These are phyloP conservation scores for Triticum dicoccoides DNA, from an alignment of 176 grass and related monocot species.

Conservation along the genomic window DNA sequence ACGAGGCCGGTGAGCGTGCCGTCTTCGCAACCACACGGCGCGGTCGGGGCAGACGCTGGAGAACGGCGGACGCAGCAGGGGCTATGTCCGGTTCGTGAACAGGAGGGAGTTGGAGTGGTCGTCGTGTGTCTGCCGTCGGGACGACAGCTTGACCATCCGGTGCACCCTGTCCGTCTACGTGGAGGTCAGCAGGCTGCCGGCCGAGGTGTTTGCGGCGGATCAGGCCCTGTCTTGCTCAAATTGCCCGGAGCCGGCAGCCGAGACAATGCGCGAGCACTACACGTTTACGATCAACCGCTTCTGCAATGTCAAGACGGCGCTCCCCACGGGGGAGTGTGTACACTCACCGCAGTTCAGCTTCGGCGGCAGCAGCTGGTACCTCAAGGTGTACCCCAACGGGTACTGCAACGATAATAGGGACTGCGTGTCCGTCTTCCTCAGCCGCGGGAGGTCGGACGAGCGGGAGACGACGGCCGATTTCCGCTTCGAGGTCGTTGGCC, in stretches of 20 bases:
- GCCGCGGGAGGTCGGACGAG: neutral
- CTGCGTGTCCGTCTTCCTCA: neutral
- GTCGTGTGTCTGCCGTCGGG: neutral
- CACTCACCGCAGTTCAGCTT: neutral
- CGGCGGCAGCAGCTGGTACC: neutral
- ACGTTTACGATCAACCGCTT: neutral
- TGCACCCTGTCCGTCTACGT: neutral
- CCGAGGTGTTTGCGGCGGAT: neutral
- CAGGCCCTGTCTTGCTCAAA: no score
- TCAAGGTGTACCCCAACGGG: neutral
- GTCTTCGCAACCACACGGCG: neutral
- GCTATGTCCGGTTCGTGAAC: neutral
- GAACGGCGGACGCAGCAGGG: neutral
- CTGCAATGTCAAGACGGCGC: neutral
- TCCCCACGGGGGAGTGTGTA: neutral
- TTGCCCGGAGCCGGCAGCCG: neutral
- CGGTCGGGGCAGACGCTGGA: neutral
- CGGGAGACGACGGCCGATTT: neutral
- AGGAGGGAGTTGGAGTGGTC: no score
- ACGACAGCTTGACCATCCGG: neutral
- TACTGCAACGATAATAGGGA: neutral
- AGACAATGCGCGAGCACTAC: no score
- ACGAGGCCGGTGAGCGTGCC: neutral
- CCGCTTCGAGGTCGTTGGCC: neutral
- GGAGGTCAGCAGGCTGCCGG: neutral